These are phyloP conservation scores for Lepidopterella palustris DNA, from an alignment of 495 filamentous ascomycete genomes.

Conservation along the genomic window DNA sequence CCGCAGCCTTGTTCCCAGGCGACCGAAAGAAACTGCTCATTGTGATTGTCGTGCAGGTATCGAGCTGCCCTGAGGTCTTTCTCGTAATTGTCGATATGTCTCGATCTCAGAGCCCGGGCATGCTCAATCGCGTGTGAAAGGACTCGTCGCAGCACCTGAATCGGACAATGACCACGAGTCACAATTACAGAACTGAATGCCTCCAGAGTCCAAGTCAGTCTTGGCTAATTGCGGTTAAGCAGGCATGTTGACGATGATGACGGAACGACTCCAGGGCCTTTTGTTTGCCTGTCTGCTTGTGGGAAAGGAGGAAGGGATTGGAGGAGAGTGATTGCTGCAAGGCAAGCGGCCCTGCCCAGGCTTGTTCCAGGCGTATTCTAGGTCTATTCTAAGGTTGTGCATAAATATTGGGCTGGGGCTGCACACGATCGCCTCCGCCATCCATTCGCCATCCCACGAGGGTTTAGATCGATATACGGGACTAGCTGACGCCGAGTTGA, in stretches of 20 bases:
- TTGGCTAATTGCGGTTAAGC: not conserved
- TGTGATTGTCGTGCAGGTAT: not conserved
- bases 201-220: not conserved
- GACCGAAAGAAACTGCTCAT: conserved; percentile 18
- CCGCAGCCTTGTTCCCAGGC: conserved; percentile 1
- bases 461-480: not conserved
- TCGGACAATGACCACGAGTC: not conserved
- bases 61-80: not conserved
- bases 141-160: not conserved
- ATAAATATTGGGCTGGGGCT: not conserved
- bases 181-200: not conserved
- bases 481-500: not conserved
- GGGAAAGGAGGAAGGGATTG: not conserved
- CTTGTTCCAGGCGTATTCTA: not conserved
- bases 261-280: not conserved
- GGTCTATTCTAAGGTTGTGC: not conserved
- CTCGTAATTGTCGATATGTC: not conserved
- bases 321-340: no score
- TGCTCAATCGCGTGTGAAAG: not conserved
- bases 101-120: not conserved
- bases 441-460: conserved; percentile 13
- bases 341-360: no score
- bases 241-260: not conserved
- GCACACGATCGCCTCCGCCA: not conserved
- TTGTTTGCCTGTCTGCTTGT: not conserved